Evolutionary conservation across 495 filamentous ascomycete species (phyloP).

Genomic region (Trichocladium antarcticum): DNA sequence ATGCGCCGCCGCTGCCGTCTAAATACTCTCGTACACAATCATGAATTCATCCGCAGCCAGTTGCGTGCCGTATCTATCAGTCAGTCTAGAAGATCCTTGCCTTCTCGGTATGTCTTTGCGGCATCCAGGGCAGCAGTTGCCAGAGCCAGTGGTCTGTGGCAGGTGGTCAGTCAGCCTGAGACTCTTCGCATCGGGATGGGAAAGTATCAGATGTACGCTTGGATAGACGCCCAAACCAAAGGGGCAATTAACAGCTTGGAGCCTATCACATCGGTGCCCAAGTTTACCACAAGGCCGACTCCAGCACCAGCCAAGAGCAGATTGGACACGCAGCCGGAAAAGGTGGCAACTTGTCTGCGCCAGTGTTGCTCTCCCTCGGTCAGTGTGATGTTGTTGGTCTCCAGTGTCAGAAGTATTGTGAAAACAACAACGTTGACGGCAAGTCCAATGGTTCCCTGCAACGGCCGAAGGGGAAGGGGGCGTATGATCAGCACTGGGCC

Average conservation of each 20-base stretch:
- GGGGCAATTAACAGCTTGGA: slow-evolving; percentile 19
- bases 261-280: slow-evolving; percentile 13
- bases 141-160: slow-evolving; percentile 14
- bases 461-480: background rate
- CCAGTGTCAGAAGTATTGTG: slow-evolving; percentile 13
- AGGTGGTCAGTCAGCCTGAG: too few relatives aligned
- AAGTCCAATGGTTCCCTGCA: slow-evolving; percentile 19
- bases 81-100: slow-evolving; percentile 22
- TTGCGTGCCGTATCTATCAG: too few relatives aligned
- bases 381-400: slow-evolving; percentile 13
- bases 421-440: slow-evolving; percentile 18
- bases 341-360: slow-evolving; percentile 21
- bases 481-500: background rate
- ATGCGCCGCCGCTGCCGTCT: too few relatives aligned
- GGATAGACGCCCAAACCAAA: slow-evolving; percentile 15
- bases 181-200: background rate
- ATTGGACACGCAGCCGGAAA: slow-evolving; percentile 21
- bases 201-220: slow-evolving; percentile 12
- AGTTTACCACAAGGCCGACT: slow-evolving; percentile 12
- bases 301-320: slow-evolving; percentile 20
- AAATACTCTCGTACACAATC: too few relatives aligned
- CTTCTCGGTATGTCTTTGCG: slow-evolving; percentile 24
- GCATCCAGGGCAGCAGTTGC: slow-evolving; percentile 19
- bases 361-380: slow-evolving; percentile 27
- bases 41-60: too few relatives aligned